phyloP scores from a whole-genome alignment of 257 asterid species.

The Perilla frutescens region DNA sequence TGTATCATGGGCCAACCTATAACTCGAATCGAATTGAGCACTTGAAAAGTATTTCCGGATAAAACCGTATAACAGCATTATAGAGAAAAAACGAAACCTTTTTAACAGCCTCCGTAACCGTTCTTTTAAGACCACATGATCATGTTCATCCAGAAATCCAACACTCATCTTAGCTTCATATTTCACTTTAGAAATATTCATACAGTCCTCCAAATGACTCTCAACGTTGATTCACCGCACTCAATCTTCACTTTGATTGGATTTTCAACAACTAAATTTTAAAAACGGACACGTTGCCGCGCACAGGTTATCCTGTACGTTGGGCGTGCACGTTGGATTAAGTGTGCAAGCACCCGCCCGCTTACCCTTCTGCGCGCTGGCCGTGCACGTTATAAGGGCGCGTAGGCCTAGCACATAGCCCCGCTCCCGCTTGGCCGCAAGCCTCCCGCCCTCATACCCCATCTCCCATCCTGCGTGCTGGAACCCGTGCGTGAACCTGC shows the following conservation, averaged over 20 bases:
- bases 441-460: too few relatives aligned
- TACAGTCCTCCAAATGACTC: slow-evolving; percentile 31
- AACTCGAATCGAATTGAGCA: slow-evolving; percentile 7
- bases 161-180: slow-evolving; percentile 41
- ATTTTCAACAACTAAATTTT: slow-evolving; percentile 14
- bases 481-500: too few relatives aligned
- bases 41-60: slow-evolving; percentile 2
- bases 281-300: too few relatives aligned
- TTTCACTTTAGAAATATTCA: slow-evolving; percentile 31
- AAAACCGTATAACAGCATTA: slow-evolving; percentile 1
- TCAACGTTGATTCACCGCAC: slow-evolving; percentile 35
- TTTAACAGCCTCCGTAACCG: slow-evolving; percentile 58
- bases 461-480: too few relatives aligned
- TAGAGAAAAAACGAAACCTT: slow-evolving; percentile 51
- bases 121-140: slow-evolving; percentile 59
- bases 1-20: too few relatives aligned
- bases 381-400: too few relatives aligned
- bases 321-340: too few relatives aligned
- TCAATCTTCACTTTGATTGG: slow-evolving; percentile 42
- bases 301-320: too few relatives aligned
- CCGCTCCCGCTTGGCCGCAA: too few relatives aligned
- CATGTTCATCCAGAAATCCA: slow-evolving; percentile 60
- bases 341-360: too few relatives aligned
- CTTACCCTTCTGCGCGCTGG: too few relatives aligned
- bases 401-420: too few relatives aligned